These are phyloP conservation scores for Periconia sp. DNA, from an alignment of 2,329 filamentous ascomycete genomes.

Conservation along the genomic window DNA sequence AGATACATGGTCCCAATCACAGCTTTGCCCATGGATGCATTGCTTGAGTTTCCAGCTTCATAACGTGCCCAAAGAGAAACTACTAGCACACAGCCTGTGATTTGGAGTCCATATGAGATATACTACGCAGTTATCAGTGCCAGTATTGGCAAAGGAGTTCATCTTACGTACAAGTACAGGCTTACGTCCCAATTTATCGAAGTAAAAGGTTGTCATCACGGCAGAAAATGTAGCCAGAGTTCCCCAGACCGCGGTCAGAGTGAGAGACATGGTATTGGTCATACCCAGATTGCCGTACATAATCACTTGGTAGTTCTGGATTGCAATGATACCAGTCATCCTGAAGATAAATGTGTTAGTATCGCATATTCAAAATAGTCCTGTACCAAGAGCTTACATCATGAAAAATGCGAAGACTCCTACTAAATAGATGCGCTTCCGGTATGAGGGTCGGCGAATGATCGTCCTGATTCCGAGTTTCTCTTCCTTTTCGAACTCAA, in stretches of 20 bases:
- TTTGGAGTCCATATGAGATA: too few relatives aligned
- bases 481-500: constrained; percentile 3
- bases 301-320: constrained; percentile 11
- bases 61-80: not conserved
- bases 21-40: not conserved
- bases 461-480: not conserved
- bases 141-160: not conserved
- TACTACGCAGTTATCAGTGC: too few relatives aligned
- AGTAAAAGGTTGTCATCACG: not conserved
- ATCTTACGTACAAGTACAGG: not conserved
- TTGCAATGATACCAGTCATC: constrained; percentile 5
- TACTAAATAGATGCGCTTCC: too few relatives aligned
- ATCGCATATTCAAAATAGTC: too few relatives aligned
- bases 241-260: constrained; percentile 5
- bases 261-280: constrained; percentile 1
- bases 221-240: not conserved
- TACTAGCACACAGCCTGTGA: too few relatives aligned
- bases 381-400: not conserved
- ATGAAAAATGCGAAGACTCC: not conserved
- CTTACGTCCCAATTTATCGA: constrained; percentile 2
- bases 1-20: not conserved
- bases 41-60: not conserved
- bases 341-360: not conserved
- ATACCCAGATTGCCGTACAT: constrained; percentile 3
- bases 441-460: not conserved